Evolutionary conservation across 345 rosid genomes (phyloP), one percentile per base, ranked within the genome.

Genomic region (Citrus inodora): DNA sequence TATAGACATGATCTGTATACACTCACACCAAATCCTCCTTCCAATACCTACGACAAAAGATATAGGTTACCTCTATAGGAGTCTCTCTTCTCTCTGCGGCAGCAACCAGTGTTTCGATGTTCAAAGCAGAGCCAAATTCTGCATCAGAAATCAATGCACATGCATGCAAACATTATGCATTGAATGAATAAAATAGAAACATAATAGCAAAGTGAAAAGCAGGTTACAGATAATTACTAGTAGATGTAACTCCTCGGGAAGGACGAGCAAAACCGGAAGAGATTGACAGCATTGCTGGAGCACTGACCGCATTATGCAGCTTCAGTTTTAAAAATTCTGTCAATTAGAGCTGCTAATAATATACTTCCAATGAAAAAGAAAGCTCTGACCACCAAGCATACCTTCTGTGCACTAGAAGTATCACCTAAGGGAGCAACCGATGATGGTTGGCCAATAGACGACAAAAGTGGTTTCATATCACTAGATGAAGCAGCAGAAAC

Each of bases 121-220:
- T 96, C 91, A 96, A 81, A 58, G 99, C 95, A 76, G 99, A 94
- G 79, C 99, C 98, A 88, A 95, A 96, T 81, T 94, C 99, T 96
- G 84, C 69, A 83, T 55, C 11, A 78, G 53, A 78, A 11, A 58
- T 63, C 58, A 46, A 35, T 66, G 3, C 27, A 30, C 69, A 56
- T 76, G 78, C 53, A 76, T n/a, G 58, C 51, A 33, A 9, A 79
- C 9, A 65, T 60, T 38, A 67, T 6, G 1, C 27, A 55, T 53
- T 76, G 35, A 25, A 79, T 61, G 71, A 5, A 66, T 77, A 72
- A 25, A 60, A 58, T 24, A 19, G 72, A 64, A n/a, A 28, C 68
- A 55, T 53, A 48, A 30, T 35, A 55, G 30, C 40, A 33, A 3
- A 42, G 55, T 37, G 40, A 24, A 67, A 76, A 65, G 13, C n/a